Conservation (phyloP, 306 rosid genomes). For the Sphenostylis stenocarpa region DNA sequence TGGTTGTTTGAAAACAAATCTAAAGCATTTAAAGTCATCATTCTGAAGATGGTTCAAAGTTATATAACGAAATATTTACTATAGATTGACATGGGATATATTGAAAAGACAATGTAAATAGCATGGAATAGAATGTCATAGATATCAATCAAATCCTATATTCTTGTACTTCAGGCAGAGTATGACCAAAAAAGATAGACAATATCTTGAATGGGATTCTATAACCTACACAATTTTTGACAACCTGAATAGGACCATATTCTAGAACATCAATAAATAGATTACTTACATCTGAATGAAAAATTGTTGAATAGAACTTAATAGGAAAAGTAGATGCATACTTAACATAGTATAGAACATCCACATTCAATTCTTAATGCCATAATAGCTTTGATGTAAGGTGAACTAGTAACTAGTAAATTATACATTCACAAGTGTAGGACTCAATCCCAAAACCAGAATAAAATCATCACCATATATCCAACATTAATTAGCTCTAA, state of each 20-base stretch:
- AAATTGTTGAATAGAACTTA: not conserved
- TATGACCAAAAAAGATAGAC: conserved; percentile 20
- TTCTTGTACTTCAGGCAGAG: not conserved
- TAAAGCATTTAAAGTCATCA: conserved; percentile 2
- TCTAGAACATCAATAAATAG: conserved; percentile 5
- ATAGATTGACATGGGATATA: not conserved
- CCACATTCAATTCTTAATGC: not conserved
- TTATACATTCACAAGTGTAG: conserved; percentile 5
- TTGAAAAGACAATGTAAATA: not conserved
- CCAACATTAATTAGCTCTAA: conserved; percentile 7
- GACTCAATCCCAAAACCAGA: conserved; percentile 18
- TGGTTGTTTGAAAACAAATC: conserved; percentile 9
- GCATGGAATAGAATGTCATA: not conserved
- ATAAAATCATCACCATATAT: conserved; percentile 9
- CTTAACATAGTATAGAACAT: not conserved
- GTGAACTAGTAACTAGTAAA: conserved; percentile 11
- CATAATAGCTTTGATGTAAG: conserved; percentile 17
- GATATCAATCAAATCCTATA: not conserved
- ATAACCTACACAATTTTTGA: too few relatives aligned
- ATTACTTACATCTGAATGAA: not conserved
- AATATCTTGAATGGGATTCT: conserved; percentile 8
- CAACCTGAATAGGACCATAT: not conserved
- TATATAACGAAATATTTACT: not conserved
- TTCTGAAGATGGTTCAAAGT: conserved; percentile 4
- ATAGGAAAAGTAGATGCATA: not conserved